Evolutionary conservation across 148 eudicot genomes (phyloP).

Genomic region (Euryodendron excelsum): DNA sequence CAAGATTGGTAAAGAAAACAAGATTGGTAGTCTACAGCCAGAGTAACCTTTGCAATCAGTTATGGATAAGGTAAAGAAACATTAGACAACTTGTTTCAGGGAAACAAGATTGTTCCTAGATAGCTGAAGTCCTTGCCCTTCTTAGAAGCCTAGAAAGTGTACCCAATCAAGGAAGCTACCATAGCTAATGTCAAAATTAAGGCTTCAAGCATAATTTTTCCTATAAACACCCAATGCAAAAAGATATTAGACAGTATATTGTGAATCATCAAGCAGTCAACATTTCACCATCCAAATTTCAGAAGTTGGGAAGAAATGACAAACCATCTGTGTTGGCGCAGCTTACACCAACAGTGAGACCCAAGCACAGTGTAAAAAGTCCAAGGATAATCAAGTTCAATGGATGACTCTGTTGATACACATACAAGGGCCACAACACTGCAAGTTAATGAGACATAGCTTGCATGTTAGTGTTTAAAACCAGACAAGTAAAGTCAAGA

Average conservation of each 20-base stretch:
- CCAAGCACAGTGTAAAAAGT: no score
- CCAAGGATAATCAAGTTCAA: constrained; percentile 76
- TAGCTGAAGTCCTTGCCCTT: no score
- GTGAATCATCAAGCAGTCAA: no score
- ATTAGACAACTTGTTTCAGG: no score
- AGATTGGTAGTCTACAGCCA: constrained; percentile 6
- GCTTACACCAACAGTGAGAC: no score
- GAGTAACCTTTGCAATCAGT: not conserved
- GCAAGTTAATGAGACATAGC: constrained; percentile 28
- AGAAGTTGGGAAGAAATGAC: no score
- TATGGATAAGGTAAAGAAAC: not conserved
- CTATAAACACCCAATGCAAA: no score
- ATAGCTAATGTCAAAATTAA: constrained; percentile 83
- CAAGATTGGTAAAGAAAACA: no score
- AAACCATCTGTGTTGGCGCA: no score
- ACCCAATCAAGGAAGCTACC: constrained; percentile 69
- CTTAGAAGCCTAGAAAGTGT: no score
- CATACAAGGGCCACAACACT: constrained; percentile 91
- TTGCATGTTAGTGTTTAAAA: no score
- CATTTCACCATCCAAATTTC: not conserved
- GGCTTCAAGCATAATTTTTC: constrained; percentile 92
- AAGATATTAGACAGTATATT: constrained; percentile 1
- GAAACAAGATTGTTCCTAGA: no score
- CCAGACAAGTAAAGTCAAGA: not conserved
- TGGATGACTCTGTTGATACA: constrained; percentile 94